These are phyloP conservation scores for Ochetophila trinervis DNA, from an alignment of 306 rosid genomes.

Conservation along the genomic window DNA sequence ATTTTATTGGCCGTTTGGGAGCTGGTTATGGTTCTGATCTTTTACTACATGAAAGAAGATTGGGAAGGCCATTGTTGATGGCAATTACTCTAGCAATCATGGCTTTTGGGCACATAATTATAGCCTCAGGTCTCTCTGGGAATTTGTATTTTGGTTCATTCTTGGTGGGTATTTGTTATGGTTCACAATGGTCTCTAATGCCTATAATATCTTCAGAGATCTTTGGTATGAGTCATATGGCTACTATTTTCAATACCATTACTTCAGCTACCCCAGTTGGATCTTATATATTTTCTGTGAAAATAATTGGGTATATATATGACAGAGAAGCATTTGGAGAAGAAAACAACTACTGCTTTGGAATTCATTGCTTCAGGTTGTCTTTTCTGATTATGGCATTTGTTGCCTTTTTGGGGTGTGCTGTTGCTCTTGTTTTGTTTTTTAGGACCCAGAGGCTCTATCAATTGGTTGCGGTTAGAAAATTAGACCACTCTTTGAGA, in stretches of 20 bases:
- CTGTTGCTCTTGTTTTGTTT: conserved; percentile 52
- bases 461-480: conserved; percentile 40
- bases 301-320: conserved; percentile 68
- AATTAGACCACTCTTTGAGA: conserved; percentile 34
- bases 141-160: conserved; percentile 72
- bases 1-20: conserved; percentile 87
- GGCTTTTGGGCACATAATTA: conserved; percentile 58
- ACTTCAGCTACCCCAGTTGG: conserved; percentile 79
- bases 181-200: conserved; percentile 92
- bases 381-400: conserved; percentile 73
- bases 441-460: conserved; percentile 71
- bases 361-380: conserved; percentile 63
- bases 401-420: conserved; percentile 53
- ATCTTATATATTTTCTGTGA: conserved; percentile 78
- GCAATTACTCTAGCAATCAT: conserved; percentile 45
- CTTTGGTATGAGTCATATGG: conserved; percentile 78
- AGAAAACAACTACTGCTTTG: conserved; percentile 41
- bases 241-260: conserved; percentile 81
- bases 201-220: conserved; percentile 81
- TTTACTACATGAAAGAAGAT: conserved; percentile 60
- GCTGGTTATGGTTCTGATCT: conserved; percentile 75
- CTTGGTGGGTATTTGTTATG: conserved; percentile 78
- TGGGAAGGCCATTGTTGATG: conserved; percentile 72
- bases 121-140: conserved; percentile 68
- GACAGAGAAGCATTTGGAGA: conserved; percentile 50